Conservation (phyloP, 1,284 basidiomycete species). For the Ganoderma sp. region DNA sequence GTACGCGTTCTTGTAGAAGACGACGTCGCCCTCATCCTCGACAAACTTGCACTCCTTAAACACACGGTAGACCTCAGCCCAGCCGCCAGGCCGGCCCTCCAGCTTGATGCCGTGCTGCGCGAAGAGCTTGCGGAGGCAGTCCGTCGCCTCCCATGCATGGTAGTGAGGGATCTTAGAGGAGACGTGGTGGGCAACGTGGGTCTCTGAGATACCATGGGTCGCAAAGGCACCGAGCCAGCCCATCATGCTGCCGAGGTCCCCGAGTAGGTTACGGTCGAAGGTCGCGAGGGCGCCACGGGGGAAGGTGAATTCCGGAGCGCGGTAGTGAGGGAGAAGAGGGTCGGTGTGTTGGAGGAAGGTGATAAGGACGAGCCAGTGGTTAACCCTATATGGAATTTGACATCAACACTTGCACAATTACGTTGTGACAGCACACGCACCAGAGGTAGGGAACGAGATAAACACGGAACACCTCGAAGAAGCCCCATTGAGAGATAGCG, state of each 20-base stretch:
- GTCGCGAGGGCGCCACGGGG: constrained; percentile 94
- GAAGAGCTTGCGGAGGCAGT: constrained; percentile 85
- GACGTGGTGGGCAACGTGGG: constrained; percentile 91
- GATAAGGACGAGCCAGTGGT: constrained; percentile 92
- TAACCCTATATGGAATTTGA: constrained; percentile 47
- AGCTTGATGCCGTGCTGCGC: constrained; percentile 64
- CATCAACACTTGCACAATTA: not conserved
- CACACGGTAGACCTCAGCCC: constrained; percentile 80
- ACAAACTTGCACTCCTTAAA: constrained; percentile 87
- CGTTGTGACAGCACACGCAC: constrained; percentile 44
- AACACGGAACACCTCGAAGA: constrained; percentile 78
- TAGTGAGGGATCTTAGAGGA: constrained; percentile 95
- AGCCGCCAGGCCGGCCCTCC: constrained; percentile 72
- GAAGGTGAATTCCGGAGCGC: constrained; percentile 91
- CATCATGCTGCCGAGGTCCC: constrained; percentile 75
- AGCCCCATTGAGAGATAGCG: constrained; percentile 71
- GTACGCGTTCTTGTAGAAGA: constrained; percentile 90
- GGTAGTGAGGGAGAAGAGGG: constrained; percentile 94
- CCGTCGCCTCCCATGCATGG: constrained; percentile 92
- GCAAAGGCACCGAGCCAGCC: constrained; percentile 81
- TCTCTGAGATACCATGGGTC: constrained; percentile 91
- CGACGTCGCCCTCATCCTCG: constrained; percentile 89
- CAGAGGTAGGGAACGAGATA: constrained; percentile 93
- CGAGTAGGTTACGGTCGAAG: constrained; percentile 88
- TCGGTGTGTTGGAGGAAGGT: constrained; percentile 99